These are phyloP conservation scores for Stropharia rugosoannulata DNA, from an alignment of 768 basidiomycete genomes.

Conservation along the genomic window DNA sequence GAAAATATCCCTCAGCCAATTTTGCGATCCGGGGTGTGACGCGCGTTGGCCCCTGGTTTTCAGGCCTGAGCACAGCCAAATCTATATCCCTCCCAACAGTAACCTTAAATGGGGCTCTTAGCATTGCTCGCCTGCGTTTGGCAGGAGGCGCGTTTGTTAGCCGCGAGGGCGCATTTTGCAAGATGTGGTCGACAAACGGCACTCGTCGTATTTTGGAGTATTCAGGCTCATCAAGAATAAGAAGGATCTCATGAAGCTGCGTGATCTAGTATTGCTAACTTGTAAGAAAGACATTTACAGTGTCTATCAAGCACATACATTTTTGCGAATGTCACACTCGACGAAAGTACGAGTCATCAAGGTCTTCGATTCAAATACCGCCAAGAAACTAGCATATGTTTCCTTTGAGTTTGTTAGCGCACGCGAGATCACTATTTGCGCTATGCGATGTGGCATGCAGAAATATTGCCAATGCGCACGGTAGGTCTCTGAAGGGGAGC, in stretches of 20 bases:
- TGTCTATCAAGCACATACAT: not conserved
- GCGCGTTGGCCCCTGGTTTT: constrained; percentile 54
- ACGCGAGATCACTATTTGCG: constrained; percentile 45
- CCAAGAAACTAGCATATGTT: constrained; percentile 34
- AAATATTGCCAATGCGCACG: constrained; percentile 43
- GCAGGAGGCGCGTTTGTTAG: not conserved
- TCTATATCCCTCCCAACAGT: constrained; percentile 46
- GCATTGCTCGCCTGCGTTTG: not conserved
- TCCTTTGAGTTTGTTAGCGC: constrained; percentile 29
- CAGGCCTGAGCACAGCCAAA: constrained; percentile 50
- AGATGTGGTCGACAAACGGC: constrained; percentile 25
- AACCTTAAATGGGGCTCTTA: constrained; percentile 7
- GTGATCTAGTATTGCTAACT: constrained; percentile 18
- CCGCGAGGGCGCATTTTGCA: constrained; percentile 17
- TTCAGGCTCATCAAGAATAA: constrained; percentile 22
- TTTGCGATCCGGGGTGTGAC: constrained; percentile 61
- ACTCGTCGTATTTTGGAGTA: constrained; percentile 17
- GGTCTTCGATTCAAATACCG: constrained; percentile 29
- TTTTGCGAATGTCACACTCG: not conserved
- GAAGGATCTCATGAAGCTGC: constrained; percentile 30
- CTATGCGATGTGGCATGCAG: constrained; percentile 46
- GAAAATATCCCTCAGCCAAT: constrained; percentile 51
- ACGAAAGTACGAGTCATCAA: constrained; percentile 24
- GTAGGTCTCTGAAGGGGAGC: constrained; percentile 47
- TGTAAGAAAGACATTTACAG: not conserved